These are phyloP conservation scores for Lecanicillium sp. DNA, from an alignment of 2,329 filamentous ascomycete genomes.

Conservation along the genomic window DNA sequence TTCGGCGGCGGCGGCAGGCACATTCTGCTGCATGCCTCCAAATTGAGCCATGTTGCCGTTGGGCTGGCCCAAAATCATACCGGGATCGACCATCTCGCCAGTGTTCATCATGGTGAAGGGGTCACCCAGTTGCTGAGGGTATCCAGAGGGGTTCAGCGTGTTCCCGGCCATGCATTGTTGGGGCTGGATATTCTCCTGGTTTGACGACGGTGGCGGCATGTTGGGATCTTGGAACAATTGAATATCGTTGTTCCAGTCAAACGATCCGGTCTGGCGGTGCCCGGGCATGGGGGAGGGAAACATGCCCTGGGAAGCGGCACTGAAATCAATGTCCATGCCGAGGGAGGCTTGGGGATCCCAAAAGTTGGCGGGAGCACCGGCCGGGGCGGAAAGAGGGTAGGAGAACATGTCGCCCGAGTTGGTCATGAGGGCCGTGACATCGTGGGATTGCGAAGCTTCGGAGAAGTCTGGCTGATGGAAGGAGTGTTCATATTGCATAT, in stretches of 20 bases:
- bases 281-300: constrained; percentile 31
- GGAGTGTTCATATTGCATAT: constrained; percentile 53
- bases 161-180: neutral
- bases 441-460: constrained; percentile 42
- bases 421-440: constrained; percentile 41
- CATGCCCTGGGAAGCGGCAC: constrained; percentile 35
- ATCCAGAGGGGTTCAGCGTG: constrained; percentile 21
- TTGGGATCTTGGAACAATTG: constrained; percentile 48
- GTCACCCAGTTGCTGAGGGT: constrained; percentile 41
- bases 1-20: constrained; percentile 15
- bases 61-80: constrained; percentile 50
- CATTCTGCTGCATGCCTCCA: constrained; percentile 24
- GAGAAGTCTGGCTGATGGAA: constrained; percentile 48
- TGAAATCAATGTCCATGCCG: constrained; percentile 57
- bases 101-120: constrained; percentile 44
- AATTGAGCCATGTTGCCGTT: constrained; percentile 41
- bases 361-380: constrained; percentile 45
- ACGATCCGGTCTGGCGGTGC: constrained; percentile 44
- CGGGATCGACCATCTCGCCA: constrained; percentile 51
- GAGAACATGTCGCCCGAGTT: constrained; percentile 50
- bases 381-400: constrained; percentile 55
- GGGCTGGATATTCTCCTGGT: constrained; percentile 32
- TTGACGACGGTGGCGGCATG: constrained; percentile 25
- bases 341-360: constrained; percentile 51
- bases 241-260: constrained; percentile 52